Conservation (phyloP, 2,329 filamentous ascomycete genomes). For the Ophiosphaerella narmari region DNA sequence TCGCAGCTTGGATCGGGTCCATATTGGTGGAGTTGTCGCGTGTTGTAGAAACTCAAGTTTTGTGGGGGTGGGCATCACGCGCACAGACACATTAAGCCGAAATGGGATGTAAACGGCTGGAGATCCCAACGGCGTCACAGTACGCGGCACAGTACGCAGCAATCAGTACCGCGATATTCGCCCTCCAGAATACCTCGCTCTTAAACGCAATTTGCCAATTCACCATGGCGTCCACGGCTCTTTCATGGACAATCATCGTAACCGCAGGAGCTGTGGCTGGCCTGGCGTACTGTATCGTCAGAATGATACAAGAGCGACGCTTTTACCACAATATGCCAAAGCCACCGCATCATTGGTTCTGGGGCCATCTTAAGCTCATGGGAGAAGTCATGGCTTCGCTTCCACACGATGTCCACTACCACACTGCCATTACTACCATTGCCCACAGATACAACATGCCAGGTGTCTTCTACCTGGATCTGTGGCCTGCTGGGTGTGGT, state of each 20-base stretch:
- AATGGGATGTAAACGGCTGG: too few species aligned
- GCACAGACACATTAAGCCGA: too few species aligned
- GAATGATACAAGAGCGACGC: conserved; percentile 25
- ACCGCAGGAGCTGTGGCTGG: conserved; percentile 14
- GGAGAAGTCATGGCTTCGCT: conserved; percentile 40
- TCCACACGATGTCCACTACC: conserved; percentile 44
- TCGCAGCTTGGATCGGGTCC: too few species aligned
- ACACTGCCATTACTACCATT: conserved; percentile 41
- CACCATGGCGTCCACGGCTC: conserved; percentile 6
- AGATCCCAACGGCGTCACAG: too few species aligned
- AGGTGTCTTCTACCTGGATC: conserved; percentile 50
- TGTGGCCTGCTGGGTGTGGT: conserved; percentile 48
- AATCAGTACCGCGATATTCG: too few species aligned
- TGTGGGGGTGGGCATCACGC: too few species aligned
- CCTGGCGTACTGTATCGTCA: conserved; percentile 22
- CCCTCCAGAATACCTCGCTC: too few species aligned
- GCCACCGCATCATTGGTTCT: conserved; percentile 49
- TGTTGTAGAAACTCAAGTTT: too few species aligned
- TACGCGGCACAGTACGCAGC: too few species aligned
- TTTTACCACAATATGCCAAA: conserved; percentile 40
- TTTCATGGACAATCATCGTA: conserved; percentile 19
- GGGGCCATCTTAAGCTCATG: conserved; percentile 49
- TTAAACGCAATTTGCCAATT: background rate
- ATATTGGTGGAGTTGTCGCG: too few species aligned
- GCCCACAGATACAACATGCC: conserved; percentile 42